Percentiles rank a stretch among this genome's conserved stretches.
Conservation (phyloP, 768 basidiomycete genomes). For the Fibroporia radiculosa region DNA sequence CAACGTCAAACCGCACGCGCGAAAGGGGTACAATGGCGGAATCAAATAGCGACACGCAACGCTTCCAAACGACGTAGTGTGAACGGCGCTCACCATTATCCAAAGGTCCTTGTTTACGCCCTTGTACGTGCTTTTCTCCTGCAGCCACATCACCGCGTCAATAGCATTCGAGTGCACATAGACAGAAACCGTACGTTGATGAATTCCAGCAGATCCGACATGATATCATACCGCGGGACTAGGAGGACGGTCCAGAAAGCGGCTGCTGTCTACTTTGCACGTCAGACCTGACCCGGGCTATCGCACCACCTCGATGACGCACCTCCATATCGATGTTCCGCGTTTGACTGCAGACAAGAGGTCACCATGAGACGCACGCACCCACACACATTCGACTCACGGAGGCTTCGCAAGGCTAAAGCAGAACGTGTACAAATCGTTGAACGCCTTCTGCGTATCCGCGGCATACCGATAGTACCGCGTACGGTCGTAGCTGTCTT, state of each 20-base stretch:
- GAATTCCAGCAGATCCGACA: constrained; percentile 57
- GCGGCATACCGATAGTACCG: constrained; percentile 42
- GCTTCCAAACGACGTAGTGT: not conserved
- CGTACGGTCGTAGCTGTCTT: constrained; percentile 48
- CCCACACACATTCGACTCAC: constrained; percentile 34
- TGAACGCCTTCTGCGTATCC: constrained; percentile 46
- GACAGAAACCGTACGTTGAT: constrained; percentile 54
- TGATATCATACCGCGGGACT: constrained; percentile 56
- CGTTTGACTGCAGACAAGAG: constrained; percentile 38
- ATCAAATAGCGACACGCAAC: too few species aligned
- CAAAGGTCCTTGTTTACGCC: constrained; percentile 81
- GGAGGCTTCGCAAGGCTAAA: constrained; percentile 65
- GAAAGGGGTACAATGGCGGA: too few species aligned
- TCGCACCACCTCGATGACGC: constrained; percentile 10
- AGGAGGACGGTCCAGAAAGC: constrained; percentile 76
- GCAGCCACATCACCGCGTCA: constrained; percentile 1
- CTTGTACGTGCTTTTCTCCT: constrained; percentile 54
- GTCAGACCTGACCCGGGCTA: not conserved
- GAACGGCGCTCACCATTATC: constrained; percentile 55
- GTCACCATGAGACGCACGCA: not conserved
- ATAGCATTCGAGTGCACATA: not conserved
- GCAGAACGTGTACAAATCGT: constrained; percentile 61
- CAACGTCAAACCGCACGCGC: too few species aligned
- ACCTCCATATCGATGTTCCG: constrained; percentile 83
- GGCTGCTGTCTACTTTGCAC: constrained; percentile 44